Evolutionary conservation across 2,329 filamentous ascomycete genomes (phyloP), one percentile per base, ranked within the genome.

Genomic region (Pseudogymnoascus pannorum): DNA sequence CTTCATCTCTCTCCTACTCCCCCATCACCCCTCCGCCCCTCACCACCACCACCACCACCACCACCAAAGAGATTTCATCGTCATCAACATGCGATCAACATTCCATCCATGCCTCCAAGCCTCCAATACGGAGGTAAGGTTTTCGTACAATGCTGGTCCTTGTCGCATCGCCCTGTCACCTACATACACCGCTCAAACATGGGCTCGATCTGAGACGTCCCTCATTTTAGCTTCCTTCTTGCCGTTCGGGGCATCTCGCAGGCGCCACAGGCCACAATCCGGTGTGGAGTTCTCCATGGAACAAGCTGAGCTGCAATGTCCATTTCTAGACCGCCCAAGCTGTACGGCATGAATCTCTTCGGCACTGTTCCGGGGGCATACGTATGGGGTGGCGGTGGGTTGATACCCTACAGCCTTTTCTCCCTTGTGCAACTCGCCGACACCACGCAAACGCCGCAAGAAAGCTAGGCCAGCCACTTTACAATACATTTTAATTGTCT

Each of bases 241-340:
- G 44, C 48, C 48, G 48, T 54, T 54, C 24, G 48, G 48, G 48
- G 26, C 48, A 20, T n/a, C 12, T 54, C 26, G n/a, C 26, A 31
- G 26, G 26, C 48, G 48, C 26, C 26, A 31, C 16, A 54, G 24
- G 48, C 38, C 57, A 58, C 31, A 58, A 58, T 38, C 31, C 31
- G 35, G 22, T 58, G 24, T 58, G 57, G 57, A 38, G 24, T 58
- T 36, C 14, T 26, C 31, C 31, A 36, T n/a, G 57, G 31, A 58
- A 26, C 57, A 36, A 12, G 31, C 31, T 14, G 31, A 36, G 24
- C 31, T 40, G 31, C 57, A 35, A 57, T 8, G 9, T 40, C 57
- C 57, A 58, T 58, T 38, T 36, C 31, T 58, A 38, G 57, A 58
- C 57, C 57, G 57, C 57, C 31, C 57, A 38, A 38, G 38, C 31